These are phyloP conservation scores for Lolium multiflorum DNA, from an alignment of 176 grass and related monocot genomes.

Conservation along the genomic window DNA sequence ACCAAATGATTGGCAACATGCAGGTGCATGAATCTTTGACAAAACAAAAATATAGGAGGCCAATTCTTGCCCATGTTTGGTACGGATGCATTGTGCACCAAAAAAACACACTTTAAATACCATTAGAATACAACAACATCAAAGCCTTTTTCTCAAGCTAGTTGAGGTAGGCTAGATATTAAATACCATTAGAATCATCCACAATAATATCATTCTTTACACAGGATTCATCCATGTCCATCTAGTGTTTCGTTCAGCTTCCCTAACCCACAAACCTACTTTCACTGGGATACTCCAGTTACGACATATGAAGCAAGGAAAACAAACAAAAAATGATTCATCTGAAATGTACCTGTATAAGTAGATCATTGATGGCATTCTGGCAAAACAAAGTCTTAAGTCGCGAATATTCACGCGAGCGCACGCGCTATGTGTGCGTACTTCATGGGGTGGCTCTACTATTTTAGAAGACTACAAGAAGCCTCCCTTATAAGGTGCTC, in stretches of 20 bases:
- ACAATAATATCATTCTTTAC: not conserved
- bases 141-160: no score
- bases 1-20: not conserved
- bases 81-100: not conserved
- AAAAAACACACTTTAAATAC: not conserved
- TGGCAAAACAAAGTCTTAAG: slow-evolving; percentile 66
- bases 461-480: no score
- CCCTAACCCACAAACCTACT: not conserved
- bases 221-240: not conserved
- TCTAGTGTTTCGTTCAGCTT: not conserved
- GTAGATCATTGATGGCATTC: slow-evolving; percentile 86
- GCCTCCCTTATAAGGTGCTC: no score
- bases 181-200: not conserved
- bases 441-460: no score
- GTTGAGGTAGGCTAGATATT: no score
- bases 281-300: not conserved
- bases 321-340: not conserved
- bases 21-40: not conserved
- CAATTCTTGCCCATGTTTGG: not conserved
- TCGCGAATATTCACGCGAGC: no score
- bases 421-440: no score
- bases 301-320: slow-evolving; percentile 29
- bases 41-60: not conserved
- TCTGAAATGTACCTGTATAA: slow-evolving; percentile 68
- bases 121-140: no score